These are phyloP conservation scores for Xylaria sp. DNA, from an alignment of 2,329 filamentous ascomycete genomes.

Conservation along the genomic window DNA sequence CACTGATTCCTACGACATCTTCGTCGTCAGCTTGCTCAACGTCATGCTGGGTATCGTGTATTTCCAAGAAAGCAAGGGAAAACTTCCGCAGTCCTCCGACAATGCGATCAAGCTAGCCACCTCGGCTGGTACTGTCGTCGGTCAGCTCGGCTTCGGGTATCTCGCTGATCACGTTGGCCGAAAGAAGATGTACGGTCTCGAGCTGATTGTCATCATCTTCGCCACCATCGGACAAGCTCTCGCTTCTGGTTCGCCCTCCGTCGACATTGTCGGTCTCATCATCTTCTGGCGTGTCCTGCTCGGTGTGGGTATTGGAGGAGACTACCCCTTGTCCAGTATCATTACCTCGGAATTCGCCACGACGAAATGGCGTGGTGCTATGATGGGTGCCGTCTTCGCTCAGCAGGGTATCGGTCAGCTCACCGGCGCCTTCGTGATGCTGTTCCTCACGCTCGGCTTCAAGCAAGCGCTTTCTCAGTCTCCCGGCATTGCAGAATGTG, in stretches of 20 bases:
- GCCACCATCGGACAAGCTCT: slow-evolving; percentile 76
- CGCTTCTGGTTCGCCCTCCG: slow-evolving; percentile 64
- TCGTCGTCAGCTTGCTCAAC: slow-evolving; percentile 75
- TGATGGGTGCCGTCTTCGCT: slow-evolving; percentile 84
- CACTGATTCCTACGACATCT: slow-evolving; percentile 85
- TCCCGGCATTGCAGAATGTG: slow-evolving; percentile 60
- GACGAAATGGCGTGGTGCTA: slow-evolving; percentile 83
- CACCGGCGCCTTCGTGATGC: slow-evolving; percentile 73
- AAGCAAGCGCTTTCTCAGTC: slow-evolving; percentile 64
- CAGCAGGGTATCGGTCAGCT: slow-evolving; percentile 89
- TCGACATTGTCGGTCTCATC: slow-evolving; percentile 69
- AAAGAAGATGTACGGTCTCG: slow-evolving; percentile 74
- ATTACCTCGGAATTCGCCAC: slow-evolving; percentile 89
- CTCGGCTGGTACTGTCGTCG: slow-evolving; percentile 81
- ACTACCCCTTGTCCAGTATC: slow-evolving; percentile 82
- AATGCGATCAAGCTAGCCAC: slow-evolving; percentile 87
- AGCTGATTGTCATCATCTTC: slow-evolving; percentile 81
- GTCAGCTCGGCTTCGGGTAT: slow-evolving; percentile 80
- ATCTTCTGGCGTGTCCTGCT: slow-evolving; percentile 85
- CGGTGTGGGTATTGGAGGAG: slow-evolving; percentile 74
- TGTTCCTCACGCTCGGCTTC: slow-evolving; percentile 77
- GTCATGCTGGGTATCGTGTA: slow-evolving; percentile 82
- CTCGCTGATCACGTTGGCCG: slow-evolving; percentile 79
- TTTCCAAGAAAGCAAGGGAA: slow-evolving; percentile 59
- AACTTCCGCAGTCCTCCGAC: slow-evolving; percentile 70